Evolutionary conservation across 257 asterid species (phyloP).

Genomic region (Parsonsia alboflavescens): DNA sequence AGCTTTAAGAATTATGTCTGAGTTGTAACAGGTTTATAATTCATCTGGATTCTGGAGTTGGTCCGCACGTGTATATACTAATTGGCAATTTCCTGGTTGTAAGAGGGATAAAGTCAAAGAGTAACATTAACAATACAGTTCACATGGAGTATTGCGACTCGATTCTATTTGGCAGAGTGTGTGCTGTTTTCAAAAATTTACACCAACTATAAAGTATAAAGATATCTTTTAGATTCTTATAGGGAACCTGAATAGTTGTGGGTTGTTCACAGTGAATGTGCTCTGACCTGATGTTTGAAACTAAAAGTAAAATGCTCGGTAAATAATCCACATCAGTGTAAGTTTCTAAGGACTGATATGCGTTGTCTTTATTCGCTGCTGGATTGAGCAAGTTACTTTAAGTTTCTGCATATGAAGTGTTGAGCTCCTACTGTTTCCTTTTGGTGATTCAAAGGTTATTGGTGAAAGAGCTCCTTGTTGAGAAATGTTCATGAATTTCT

Average conservation of each 20-base stretch:
- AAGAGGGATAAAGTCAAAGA: constrained; percentile 11
- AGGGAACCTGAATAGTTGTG: not conserved
- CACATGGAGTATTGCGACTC: not conserved
- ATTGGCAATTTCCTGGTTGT: not conserved
- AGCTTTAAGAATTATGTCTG: not conserved
- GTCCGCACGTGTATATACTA: not conserved
- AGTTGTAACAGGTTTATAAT: not conserved
- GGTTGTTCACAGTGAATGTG: not conserved
- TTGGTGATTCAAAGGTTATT: not conserved
- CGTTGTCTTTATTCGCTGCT: not conserved
- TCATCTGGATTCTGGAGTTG: constrained; percentile 8
- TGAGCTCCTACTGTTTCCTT: not conserved
- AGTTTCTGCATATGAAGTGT: not conserved
- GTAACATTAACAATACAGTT: not conserved
- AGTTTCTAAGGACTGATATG: not conserved
- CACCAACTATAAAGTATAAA: not conserved
- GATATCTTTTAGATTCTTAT: not conserved
- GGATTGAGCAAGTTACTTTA: not conserved
- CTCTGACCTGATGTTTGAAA: not conserved
- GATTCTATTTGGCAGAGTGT: not conserved
- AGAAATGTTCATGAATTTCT: too few relatives aligned
- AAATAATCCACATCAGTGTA: not conserved
- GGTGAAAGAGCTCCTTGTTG: constrained; percentile 5
- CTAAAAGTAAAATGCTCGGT: not conserved
- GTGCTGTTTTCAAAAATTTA: not conserved